Evolutionary conservation across 2,329 filamentous ascomycete species (phyloP), one percentile per base, ranked within the genome.

Genomic region (Exophiala oligosperma): DNA sequence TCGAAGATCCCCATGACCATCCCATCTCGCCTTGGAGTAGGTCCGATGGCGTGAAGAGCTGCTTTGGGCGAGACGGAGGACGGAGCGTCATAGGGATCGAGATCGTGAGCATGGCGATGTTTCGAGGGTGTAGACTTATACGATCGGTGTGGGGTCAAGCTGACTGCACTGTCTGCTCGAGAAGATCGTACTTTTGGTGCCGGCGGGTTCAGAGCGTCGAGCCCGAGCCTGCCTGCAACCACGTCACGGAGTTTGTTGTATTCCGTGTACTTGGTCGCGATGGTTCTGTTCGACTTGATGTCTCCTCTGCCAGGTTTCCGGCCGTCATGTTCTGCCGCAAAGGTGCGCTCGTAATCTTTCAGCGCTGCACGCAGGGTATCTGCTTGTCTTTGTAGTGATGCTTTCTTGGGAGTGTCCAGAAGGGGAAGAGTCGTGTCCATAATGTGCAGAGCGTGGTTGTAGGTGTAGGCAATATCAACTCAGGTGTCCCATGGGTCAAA

Each of bases 21-120:
- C 8, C 78, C 78, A 66, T 80, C 76, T 38, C 77, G 74, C 57
- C 79, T 76, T 1, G 78, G 78, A 2, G 78, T 80, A 11, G 78
- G 78, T 3, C 77, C 78, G 50, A 80, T 76, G 7, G 71, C 62
- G 46, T 74, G 73, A 1, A 77, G 62, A 17, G 59, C 23, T 17
- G 52, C 44, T 7, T 71, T 68, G 12, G 72, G 70, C 12, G 70
- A 69, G 26, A 67, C 57, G 5, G 61, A 47, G 0, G 73, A 72
- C 0, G 77, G 76, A 0, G 75, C 75, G 58, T 78, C 76, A 56
- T 78, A 78, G 0, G 76, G 74, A 55, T 78, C 77, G 51, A 78
- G 56, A 17, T 73, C 61, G 6, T 72, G 70, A 1, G 77, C 74
- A 56, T 77, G 75, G 21, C 35, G 52, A 9, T 32, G 52, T 60